Evolutionary conservation across 1,284 basidiomycete genomes (phyloP), one percentile per base, ranked within the genome.

Genomic region (Moesziomyces sp.): DNA sequence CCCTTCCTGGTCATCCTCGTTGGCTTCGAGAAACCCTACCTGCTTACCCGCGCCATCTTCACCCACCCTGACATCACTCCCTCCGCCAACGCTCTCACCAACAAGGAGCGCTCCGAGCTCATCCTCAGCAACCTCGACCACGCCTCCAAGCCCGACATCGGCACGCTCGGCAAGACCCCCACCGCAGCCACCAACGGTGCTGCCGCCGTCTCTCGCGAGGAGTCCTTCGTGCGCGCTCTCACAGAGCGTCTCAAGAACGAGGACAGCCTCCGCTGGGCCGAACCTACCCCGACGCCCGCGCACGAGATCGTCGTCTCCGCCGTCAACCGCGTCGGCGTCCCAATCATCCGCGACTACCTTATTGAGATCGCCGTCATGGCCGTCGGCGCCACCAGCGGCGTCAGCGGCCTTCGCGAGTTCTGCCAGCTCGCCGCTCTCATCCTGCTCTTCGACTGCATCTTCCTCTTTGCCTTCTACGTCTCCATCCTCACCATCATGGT

Each of bases 1-100:
- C 96, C 96, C 0, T 99, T 99, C 90, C 88, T 99, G 42, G 95
- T 99, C 46, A 97, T 97, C 85, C 96, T 93, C 0, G 91, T 99
- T 60, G 96, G 96, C 14, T 99, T 98, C 83, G 96, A 99, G 86
- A 99, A 99, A 85, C 96, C 95, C 0, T 91, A 95, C 64, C 89
- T 93, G 13, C 90, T 99, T 43, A 94, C 94, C 0, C 89, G 91
- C 28, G 92, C 94, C 13, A 92, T 98, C 38, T 93, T 98, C 85
- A 88, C 90, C 21, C 92, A 95, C 78, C 92, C 93, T 3, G 90
- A 93, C 71, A 88, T 88, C 75, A 85, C 86, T 1, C 87, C 87
- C 3, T 62, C 67, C n/a, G 45, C 67, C 24, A 57, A 61, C 47
- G 46, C 52, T 26, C 58, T 49, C 42, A 53, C 21, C 58, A 59